Percentiles rank a stretch among this genome's conserved stretches.
phyloP scores from a whole-genome alignment of 208 protist genomes.

The Tritrichomonas musculus region DNA sequence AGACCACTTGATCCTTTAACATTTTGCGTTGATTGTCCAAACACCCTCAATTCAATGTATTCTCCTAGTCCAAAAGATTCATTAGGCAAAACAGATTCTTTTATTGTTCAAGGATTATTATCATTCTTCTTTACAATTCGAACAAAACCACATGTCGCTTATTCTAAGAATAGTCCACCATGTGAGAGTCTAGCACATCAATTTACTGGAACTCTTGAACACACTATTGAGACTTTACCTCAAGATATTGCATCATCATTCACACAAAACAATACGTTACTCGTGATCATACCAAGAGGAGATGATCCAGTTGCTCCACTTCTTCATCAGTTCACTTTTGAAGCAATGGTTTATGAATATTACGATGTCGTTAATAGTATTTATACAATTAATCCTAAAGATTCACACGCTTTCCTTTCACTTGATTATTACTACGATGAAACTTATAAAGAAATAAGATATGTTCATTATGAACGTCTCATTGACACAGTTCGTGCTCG shows the following conservation, averaged over 20 bases:
- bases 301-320: neutral
- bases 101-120: neutral
- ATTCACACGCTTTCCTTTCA: neutral
- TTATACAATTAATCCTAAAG: neutral
- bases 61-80: neutral
- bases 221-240: neutral
- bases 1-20: neutral
- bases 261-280: neutral
- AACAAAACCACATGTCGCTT: neutral
- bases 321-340: neutral
- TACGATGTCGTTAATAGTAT: neutral
- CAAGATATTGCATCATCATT: neutral
- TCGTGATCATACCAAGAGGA: neutral
- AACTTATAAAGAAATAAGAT: neutral
- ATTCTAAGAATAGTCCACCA: neutral
- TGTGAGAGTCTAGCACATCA: neutral
- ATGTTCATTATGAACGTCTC: neutral
- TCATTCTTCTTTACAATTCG: neutral
- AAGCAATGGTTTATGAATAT: slow-evolving; percentile 13
- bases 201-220: neutral
- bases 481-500: neutral
- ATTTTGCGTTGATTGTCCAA: neutral
- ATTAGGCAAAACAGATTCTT: no score
- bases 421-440: neutral
- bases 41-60: neutral